These are phyloP conservation scores for Medicago ruthenica DNA, from an alignment of 306 rosid genomes.

Conservation along the genomic window DNA sequence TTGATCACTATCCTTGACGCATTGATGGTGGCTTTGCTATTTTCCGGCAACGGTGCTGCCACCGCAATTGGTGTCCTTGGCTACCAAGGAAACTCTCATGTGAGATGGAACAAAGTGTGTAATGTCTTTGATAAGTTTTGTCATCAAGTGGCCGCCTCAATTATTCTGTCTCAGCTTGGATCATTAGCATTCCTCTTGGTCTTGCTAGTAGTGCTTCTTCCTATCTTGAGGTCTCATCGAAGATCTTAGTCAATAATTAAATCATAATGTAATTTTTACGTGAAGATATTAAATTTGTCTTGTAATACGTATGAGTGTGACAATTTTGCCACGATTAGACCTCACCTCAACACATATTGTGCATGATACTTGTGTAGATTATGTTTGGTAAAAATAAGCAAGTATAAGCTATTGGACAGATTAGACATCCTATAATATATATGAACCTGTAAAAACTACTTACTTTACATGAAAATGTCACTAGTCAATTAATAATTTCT, in stretches of 20 bases:
- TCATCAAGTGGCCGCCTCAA: conserved; percentile 49
- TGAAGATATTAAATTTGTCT: not conserved
- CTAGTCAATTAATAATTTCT: too few relatives aligned
- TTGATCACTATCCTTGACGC: conserved; percentile 51
- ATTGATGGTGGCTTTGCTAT: conserved; percentile 70
- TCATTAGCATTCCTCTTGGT: conserved; percentile 57
- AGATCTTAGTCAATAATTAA: conserved; percentile 16
- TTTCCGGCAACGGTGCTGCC: conserved; percentile 71
- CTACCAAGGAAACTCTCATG: conserved; percentile 71
- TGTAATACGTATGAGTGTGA: not conserved
- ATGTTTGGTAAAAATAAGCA: not conserved
- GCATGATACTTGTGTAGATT: not conserved
- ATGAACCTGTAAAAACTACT: too few relatives aligned
- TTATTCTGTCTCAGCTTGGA: conserved; percentile 55
- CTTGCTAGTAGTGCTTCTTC: conserved; percentile 48
- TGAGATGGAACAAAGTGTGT: conserved; percentile 83
- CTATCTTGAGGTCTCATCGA: conserved; percentile 35
- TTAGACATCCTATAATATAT: too few relatives aligned
- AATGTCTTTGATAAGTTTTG: conserved; percentile 66
- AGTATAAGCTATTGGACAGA: not conserved
- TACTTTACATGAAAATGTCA: too few relatives aligned
- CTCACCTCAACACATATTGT: not conserved
- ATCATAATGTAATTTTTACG: not conserved
- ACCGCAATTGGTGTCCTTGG: conserved; percentile 61
- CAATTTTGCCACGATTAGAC: not conserved